phyloP scores from a whole-genome alignment of 306 rosid genomes.

The Myrica gale region DNA sequence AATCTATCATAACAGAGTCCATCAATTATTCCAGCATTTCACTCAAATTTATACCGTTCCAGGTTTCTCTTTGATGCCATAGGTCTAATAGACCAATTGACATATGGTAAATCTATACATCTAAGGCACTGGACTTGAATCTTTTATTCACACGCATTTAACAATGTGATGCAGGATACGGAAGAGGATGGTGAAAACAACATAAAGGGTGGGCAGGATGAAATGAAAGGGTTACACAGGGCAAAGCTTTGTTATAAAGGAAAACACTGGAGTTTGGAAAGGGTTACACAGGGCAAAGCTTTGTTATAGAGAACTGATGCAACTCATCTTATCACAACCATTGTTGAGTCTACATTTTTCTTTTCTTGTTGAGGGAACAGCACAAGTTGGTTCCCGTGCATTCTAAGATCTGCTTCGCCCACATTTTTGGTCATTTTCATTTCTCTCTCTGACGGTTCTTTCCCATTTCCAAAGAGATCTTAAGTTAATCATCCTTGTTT shows the following conservation, averaged over 20 bases:
- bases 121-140: neutral
- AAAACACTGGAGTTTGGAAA: neutral
- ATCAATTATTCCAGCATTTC: neutral
- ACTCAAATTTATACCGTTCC: neutral
- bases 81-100: neutral
- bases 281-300: neutral
- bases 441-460: neutral
- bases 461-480: neutral
- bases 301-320: neutral
- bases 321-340: neutral
- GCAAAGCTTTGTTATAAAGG: neutral
- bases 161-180: neutral
- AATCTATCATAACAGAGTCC: neutral
- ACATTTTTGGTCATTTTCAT: neutral
- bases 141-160: constrained; percentile 1
- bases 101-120: neutral
- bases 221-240: neutral
- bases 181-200: neutral
- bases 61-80: neutral
- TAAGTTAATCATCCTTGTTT: neutral
- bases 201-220: neutral
- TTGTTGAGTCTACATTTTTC: neutral
- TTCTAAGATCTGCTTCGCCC: neutral
- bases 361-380: neutral
- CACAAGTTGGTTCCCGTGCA: neutral